phyloP scores from a whole-genome alignment of 768 basidiomycete genomes.

The Ramaria rubella region DNA sequence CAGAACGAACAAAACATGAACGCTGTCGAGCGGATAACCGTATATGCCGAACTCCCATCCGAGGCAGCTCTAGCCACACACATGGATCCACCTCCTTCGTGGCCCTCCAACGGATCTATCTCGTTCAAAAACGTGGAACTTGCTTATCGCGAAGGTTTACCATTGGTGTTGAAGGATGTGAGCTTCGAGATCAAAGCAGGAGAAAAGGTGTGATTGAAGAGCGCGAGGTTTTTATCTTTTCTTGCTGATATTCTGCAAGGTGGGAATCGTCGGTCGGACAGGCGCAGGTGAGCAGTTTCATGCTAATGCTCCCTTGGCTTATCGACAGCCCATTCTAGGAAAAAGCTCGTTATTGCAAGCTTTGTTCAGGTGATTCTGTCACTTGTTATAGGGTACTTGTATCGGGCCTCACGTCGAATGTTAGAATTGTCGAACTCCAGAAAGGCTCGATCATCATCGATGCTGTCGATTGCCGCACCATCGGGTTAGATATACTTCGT shows the following conservation, averaged over 20 bases:
- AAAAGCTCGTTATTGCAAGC: conserved; percentile 55
- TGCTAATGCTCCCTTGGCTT: background rate
- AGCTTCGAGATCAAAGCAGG: conserved; percentile 50
- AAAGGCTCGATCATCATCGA: conserved; percentile 55
- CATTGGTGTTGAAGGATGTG: conserved; percentile 56
- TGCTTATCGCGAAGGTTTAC: conserved; percentile 55
- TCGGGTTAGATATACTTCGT: conserved; percentile 52
- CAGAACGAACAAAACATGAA: conserved; percentile 68
- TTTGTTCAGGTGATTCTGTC: conserved; percentile 48
- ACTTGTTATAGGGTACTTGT: conserved; percentile 10
- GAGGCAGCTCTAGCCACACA: conserved; percentile 41
- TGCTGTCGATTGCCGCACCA: conserved; percentile 41
- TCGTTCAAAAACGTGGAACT: conserved; percentile 50
- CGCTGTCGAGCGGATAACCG: conserved; percentile 61
- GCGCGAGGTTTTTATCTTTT: conserved; percentile 17
- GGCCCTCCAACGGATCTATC: conserved; percentile 49
- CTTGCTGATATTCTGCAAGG: conserved; percentile 13
- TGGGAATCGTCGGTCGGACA: conserved; percentile 45
- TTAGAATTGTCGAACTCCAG: conserved; percentile 53
- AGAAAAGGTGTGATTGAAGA: conserved; percentile 46
- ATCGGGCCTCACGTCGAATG: background rate
- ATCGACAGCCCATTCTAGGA: conserved; percentile 27
- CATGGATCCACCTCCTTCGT: conserved; percentile 41
- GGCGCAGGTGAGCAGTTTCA: conserved; percentile 31
- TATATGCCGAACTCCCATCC: conserved; percentile 54